Evolutionary conservation across 495 filamentous ascomycete genomes (phyloP), one percentile per base, ranked within the genome.

Genomic region (Hypoxylon rickii): DNA sequence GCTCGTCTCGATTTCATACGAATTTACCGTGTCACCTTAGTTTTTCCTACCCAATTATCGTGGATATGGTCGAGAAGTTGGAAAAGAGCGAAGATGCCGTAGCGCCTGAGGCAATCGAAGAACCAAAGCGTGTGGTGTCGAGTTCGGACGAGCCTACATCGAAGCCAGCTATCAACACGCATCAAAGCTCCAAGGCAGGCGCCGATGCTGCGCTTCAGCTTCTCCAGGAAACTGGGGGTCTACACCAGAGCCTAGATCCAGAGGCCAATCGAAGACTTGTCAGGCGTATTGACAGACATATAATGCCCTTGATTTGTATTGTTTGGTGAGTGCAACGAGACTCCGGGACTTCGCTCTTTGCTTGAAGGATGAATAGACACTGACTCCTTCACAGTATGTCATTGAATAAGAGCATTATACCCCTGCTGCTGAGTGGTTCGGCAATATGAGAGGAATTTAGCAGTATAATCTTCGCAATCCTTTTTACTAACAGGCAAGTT

Each of bases 231-330:
- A 61, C 58, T 3, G 58, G 58, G 11, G 22, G 41, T 18, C 21
- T 61, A 10, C 58, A 47, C 17, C 58, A 37, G 17, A 6, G 10
- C 11, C 19, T 73, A 13, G 71, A 64, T n/a, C 61, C 65, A 13
- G 69, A 72, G 42, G 61, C 51, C 7, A 68, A 71, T 54, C 78
- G 73, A 37, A 74, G 76, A 12, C 61, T 87, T 5, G 56, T 87
- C 16, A 65, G 69, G n/a, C 82, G 73, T 8, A 87, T 87, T 45
- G 84, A 87, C 59, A 73, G 69, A 67, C 77, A 84, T 59, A 65
- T 87, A 38, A 83, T 87, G 81, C 84, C 84, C 0, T 73, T 73
- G 22, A 61, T 87, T 65, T 87, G 84, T 44, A 68, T 80, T 33
- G 70, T 86, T 8, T 86, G 58, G 55, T 58, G 2, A 58, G 55